These are phyloP conservation scores for Colletotrichum magnum DNA, from an alignment of 2,329 filamentous ascomycete genomes.

Conservation along the genomic window DNA sequence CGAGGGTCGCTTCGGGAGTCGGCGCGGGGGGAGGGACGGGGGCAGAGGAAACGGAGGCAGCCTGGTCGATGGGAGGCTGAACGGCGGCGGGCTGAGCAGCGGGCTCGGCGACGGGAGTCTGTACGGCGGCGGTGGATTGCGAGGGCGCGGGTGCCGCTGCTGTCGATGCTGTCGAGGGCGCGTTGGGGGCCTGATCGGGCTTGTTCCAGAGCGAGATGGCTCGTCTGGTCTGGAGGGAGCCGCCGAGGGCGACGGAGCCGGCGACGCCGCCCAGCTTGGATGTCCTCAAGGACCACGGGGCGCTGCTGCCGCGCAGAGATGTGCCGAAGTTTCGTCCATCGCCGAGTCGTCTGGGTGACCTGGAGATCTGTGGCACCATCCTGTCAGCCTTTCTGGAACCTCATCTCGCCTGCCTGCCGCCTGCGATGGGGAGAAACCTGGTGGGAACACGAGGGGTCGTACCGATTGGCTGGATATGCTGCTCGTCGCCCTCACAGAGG, in stretches of 20 bases:
- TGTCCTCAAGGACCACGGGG: constrained; percentile 32
- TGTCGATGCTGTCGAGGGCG: not conserved
- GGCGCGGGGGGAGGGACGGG: constrained; percentile 51
- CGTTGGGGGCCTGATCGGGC: constrained; percentile 35
- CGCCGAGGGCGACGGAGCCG: constrained; percentile 50
- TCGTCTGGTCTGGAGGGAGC: constrained; percentile 39
- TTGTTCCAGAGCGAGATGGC: constrained; percentile 41
- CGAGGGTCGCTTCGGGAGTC: constrained; percentile 13
- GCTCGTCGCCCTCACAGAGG: constrained; percentile 49
- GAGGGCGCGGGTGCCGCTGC: constrained; percentile 28
- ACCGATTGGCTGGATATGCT: constrained; percentile 48
- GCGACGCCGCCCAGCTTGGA: constrained; percentile 25
- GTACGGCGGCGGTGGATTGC: constrained; percentile 24
- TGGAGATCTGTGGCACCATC: constrained; percentile 34
- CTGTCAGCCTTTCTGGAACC: not conserved
- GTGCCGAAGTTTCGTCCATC: constrained; percentile 55
- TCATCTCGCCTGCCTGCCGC: too few species aligned
- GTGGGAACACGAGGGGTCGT: constrained; percentile 25
- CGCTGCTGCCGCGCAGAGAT: constrained; percentile 37
- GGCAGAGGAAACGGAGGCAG: constrained; percentile 43
- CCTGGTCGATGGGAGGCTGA: constrained; percentile 1
- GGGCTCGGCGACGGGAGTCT: not conserved
- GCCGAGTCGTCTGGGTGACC: constrained; percentile 48
- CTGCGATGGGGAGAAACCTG: too few species aligned
- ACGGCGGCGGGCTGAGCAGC: not conserved